phyloP scores from a whole-genome alignment of 2,329 filamentous ascomycete species.

The Colletotrichum karsti region DNA sequence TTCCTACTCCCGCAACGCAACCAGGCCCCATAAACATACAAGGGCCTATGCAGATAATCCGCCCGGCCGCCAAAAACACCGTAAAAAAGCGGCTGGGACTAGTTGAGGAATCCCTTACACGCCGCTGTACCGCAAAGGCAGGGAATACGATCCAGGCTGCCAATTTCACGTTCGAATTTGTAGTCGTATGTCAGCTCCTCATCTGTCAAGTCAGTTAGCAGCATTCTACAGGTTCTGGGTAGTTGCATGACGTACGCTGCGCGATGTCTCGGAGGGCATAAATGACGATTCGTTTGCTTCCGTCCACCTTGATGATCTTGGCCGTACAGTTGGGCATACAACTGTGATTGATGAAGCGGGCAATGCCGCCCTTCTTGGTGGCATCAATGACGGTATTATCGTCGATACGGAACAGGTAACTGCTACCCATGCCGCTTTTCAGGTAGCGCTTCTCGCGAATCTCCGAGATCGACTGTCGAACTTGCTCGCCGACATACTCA shows the following conservation, averaged over 20 bases:
- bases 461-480: constrained; percentile 97
- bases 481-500: constrained; percentile 98
- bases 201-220: constrained; percentile 64
- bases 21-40: constrained; percentile 1
- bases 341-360: constrained; percentile 97
- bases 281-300: constrained; percentile 98
- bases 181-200: constrained; percentile 99
- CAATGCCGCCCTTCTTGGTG: constrained; percentile 98
- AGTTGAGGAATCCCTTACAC: constrained; percentile 99
- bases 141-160: constrained; percentile 93
- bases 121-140: constrained; percentile 95
- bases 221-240: background rate
- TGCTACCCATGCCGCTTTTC: constrained; percentile 96
- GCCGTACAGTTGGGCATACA: constrained; percentile 98
- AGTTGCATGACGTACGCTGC: constrained; percentile 78
- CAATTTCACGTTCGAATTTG: constrained; percentile 98
- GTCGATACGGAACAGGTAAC: constrained; percentile 97
- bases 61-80: constrained; percentile 24
- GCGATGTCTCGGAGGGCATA: constrained; percentile 96
- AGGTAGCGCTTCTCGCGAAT: constrained; percentile 91
- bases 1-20: constrained; percentile 21
- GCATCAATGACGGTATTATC: constrained; percentile 98
- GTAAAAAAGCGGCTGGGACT: constrained; percentile 34
- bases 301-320: constrained; percentile 99
- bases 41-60: constrained; percentile 15